Evolutionary conservation across 2,329 filamentous ascomycete genomes (phyloP).

Genomic region (Didymella segeticola): DNA sequence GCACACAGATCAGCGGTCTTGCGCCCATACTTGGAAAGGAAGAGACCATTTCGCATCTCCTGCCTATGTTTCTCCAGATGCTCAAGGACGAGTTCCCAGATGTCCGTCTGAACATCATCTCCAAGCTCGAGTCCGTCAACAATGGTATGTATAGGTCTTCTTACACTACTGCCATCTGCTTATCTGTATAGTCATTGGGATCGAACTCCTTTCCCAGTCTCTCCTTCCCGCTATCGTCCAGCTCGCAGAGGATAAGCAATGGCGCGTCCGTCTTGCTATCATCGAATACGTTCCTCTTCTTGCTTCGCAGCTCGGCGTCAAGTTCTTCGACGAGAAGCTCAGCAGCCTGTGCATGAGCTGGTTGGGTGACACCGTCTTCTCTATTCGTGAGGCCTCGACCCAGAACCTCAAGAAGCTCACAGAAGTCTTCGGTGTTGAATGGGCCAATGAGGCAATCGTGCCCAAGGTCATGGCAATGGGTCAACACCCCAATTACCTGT

Average conservation of each 20-base stretch:
- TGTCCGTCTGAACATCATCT: constrained; percentile 97
- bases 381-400: constrained; percentile 95
- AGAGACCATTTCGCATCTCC: constrained; percentile 94
- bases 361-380: constrained; percentile 98
- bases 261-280: constrained; percentile 95
- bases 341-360: constrained; percentile 97
- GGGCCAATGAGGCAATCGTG: constrained; percentile 96
- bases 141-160: constrained; percentile 66
- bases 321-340: constrained; percentile 98
- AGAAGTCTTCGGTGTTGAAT: constrained; percentile 97
- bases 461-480: constrained; percentile 99
- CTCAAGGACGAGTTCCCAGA: constrained; percentile 99
- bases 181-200: constrained; percentile 79
- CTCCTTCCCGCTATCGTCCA: constrained; percentile 97
- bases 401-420: constrained; percentile 98
- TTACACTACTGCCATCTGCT: constrained; percentile 6
- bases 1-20: constrained; percentile 95
- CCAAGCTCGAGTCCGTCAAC: constrained; percentile 98
- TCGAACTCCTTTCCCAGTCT: constrained; percentile 94
- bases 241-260: constrained; percentile 98
- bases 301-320: constrained; percentile 91
- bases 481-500: constrained; percentile 96
- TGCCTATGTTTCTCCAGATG: constrained; percentile 99
- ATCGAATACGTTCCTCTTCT: constrained; percentile 99
- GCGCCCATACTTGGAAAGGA: constrained; percentile 97